A percentile compares a stretch with the other conserved stretches of the same genome.
phyloP scores from a whole-genome alignment of 805 yeast genomes.

The Kuraishia hungarica region DNA sequence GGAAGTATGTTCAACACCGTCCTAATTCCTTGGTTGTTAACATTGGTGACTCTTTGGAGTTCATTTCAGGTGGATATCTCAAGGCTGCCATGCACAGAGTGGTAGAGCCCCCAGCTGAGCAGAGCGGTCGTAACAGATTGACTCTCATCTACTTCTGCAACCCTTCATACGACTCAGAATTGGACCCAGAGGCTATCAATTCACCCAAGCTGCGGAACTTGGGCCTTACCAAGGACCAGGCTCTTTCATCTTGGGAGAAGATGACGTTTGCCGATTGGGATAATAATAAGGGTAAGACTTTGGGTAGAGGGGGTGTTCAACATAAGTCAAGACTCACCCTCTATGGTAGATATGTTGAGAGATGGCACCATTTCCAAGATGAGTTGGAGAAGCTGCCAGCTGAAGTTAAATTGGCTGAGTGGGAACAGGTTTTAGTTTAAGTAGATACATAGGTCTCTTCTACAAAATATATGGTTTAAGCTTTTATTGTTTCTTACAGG shows the following conservation, averaged over 20 bases:
- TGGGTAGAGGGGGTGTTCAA: conserved; percentile 29
- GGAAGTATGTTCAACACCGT: conserved; percentile 31
- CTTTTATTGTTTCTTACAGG: too few relatives aligned
- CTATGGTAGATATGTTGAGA: conserved; percentile 32
- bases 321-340: conserved; percentile 15
- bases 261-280: conserved; percentile 32
- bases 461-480: background rate
- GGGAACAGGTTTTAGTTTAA: background rate
- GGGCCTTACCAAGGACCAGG: conserved; percentile 21
- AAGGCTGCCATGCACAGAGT: conserved; percentile 39
- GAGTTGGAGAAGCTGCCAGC: conserved; percentile 2
- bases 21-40: conserved; percentile 31
- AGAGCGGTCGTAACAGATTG: conserved; percentile 25
- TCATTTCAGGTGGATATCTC: conserved; percentile 36
- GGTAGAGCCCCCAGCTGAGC: conserved; percentile 36
- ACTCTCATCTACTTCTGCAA: conserved; percentile 34
- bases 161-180: conserved; percentile 24
- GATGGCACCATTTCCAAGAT: conserved; percentile 31
- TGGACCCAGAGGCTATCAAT: conserved; percentile 32
- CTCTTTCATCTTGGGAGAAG: conserved; percentile 21
- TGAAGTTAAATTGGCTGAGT: background rate
- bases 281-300: conserved; percentile 35
- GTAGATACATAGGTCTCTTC: background rate
- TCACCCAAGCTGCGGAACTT: conserved; percentile 28
- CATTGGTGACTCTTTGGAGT: conserved; percentile 32